Evolutionary conservation across 257 asterid genomes (phyloP), one percentile per base, ranked within the genome.

Genomic region (Nicotiana otophora): DNA sequence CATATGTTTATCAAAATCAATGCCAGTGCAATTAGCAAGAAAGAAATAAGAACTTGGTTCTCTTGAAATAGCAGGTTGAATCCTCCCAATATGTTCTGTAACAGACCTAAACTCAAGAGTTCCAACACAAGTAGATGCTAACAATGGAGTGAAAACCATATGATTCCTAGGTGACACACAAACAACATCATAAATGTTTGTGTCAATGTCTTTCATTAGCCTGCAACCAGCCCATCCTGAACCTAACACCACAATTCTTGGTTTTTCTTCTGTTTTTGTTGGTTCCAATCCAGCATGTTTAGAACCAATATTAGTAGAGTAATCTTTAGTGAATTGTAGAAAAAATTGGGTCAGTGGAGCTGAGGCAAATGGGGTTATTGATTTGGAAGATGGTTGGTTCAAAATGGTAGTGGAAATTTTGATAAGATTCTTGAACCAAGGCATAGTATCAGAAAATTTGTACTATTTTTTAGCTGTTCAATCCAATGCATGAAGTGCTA

Each of bases 141-240:
- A 86, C 66, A 96, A 84, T n/a, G 99, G 99, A 34, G 99, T 94
- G 83, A 96, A 96, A 19, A 96, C 99, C 99, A 93, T 96, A 90
- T 96, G 99, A 17, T 96, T 96, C 85, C 99, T 90, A 0, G 98
- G 99, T 3, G 99, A 96, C 34, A 96, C 93, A 68, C 98, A 92
- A 3, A 94, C 98, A 46, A 96, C 86, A 82, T 96, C 99, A 84
- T 94, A 96, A 12, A 84, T 68, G 58, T 82, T 86, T 4, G 97
- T 89, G 61, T 96, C 98, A 36, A 94, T 90, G 10, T 88, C 99
- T 92, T 96, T 94, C 81, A 96, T 88, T 3, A 96, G 92, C 86
- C 98, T 87, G 87, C 98, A 96, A 7, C 98, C 99, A 11, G 97
- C 99, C 99, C 99, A 96, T 10, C 99, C 99, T 31, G 98, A 77